Percentiles rank a stretch among this genome's conserved stretches.
Evolutionary conservation across 2,329 filamentous ascomycete species (phyloP).

Genomic region (Diplodia seriata): DNA sequence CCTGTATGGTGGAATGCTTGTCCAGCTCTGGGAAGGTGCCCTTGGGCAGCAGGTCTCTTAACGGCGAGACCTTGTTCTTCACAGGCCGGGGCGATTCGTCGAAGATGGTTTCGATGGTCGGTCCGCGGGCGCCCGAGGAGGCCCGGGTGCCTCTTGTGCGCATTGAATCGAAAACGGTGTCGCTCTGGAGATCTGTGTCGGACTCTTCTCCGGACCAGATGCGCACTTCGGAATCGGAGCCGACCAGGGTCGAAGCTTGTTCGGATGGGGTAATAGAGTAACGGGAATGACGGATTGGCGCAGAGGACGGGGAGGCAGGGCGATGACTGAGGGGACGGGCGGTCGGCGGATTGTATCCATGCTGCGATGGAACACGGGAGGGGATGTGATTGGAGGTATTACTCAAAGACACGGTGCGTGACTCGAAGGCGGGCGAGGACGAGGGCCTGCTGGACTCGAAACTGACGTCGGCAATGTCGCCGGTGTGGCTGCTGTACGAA

Average conservation of each 20-base stretch:
- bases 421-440: constrained; percentile 28
- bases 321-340: constrained; percentile 27
- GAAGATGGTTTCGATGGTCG: constrained; percentile 78
- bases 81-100: constrained; percentile 72
- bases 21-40: constrained; percentile 52
- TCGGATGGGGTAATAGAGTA: constrained; percentile 65
- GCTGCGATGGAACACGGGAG: constrained; percentile 21
- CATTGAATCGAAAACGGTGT: constrained; percentile 78
- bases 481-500: constrained; percentile 35
- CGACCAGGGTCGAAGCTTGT: constrained; percentile 69
- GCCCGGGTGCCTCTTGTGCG: constrained; percentile 73
- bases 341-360: constrained; percentile 14
- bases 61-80: constrained; percentile 52
- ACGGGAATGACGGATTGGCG: constrained; percentile 40
- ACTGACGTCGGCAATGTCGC: constrained; percentile 28
- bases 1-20: constrained; percentile 56
- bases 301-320: constrained; percentile 37
- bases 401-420: constrained; percentile 28
- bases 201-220: constrained; percentile 75
- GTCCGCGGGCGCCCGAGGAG: constrained; percentile 70
- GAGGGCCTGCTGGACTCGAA: constrained; percentile 31
- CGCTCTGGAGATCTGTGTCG: constrained; percentile 79
- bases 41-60: constrained; percentile 58
- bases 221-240: constrained; percentile 72
- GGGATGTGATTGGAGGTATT: constrained; percentile 31